Conservation (phyloP, 1,284 basidiomycete species). For the Irpex sp. region DNA sequence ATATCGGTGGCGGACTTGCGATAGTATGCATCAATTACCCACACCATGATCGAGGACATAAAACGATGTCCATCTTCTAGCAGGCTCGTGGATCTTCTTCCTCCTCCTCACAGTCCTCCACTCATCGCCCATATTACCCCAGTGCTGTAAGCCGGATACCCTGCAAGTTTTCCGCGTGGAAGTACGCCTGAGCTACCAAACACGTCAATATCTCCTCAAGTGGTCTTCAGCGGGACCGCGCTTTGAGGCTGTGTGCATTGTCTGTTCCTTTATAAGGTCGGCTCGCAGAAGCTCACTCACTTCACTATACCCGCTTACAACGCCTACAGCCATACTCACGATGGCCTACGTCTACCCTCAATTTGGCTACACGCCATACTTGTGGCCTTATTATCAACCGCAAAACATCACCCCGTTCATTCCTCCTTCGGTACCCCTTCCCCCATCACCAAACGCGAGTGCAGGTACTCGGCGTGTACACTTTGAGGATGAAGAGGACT, state of each 20-base stretch:
- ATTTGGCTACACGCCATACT: slow-evolving; percentile 25
- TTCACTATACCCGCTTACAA: neutral
- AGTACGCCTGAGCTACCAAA: neutral
- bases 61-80: neutral
- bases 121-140: neutral
- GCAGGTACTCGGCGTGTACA: slow-evolving; percentile 22
- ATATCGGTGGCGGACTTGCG: neutral
- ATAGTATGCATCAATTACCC: neutral
- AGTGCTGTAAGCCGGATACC: neutral
- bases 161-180: neutral
- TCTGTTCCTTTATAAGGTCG: slow-evolving; percentile 5
- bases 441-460: slow-evolving; percentile 17
- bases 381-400: slow-evolving; percentile 25
- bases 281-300: neutral
- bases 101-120: neutral
- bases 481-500: slow-evolving; percentile 22
- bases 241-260: slow-evolving; percentile 5
- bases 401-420: slow-evolving; percentile 27
- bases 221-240: neutral
- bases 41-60: neutral
- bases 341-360: slow-evolving; percentile 21
- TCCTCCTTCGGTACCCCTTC: slow-evolving; percentile 19
- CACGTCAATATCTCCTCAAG: neutral
- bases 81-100: neutral
- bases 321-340: slow-evolving; percentile 7